Evolutionary conservation across 1,139 yeast genomes (phyloP).

Genomic region (Yamadazyma diddensiae): DNA sequence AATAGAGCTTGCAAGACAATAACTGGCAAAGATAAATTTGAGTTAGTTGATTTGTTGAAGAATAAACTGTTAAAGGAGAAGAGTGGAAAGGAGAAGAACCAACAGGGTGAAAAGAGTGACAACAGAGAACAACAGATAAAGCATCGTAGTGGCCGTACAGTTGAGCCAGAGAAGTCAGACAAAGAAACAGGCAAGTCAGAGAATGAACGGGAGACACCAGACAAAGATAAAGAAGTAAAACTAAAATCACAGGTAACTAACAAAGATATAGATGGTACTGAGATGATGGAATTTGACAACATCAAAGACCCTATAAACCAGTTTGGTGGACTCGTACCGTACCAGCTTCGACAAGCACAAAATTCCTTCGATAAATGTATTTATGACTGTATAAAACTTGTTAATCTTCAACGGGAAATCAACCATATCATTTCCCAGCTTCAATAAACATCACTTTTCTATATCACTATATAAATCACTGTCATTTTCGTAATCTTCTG

Average conservation of each 20-base stretch:
- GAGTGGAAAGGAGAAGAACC: too few species aligned
- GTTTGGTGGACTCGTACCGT: conserved; percentile 51
- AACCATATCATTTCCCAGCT: neutral
- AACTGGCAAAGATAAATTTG: conserved; percentile 9
- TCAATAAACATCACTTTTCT: conserved; percentile 13
- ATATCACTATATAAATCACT: conserved; percentile 48
- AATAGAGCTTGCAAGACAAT: conserved; percentile 25
- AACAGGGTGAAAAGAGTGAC: too few species aligned
- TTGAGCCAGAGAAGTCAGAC: too few species aligned
- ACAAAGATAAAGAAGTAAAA: neutral
- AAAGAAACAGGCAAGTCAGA: too few species aligned
- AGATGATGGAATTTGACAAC: too few species aligned
- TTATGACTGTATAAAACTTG: conserved; percentile 22
- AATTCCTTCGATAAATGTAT: conserved; percentile 30
- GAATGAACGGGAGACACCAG: too few species aligned
- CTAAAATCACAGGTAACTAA: too few species aligned
- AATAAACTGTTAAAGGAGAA: too few species aligned
- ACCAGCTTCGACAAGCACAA: conserved; percentile 41
- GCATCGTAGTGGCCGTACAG: too few species aligned
- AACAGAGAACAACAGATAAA: too few species aligned
- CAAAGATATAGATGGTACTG: too few species aligned
- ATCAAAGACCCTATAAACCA: conserved; percentile 44
- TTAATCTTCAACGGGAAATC: conserved; percentile 23
- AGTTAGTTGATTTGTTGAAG: conserved; percentile 13
- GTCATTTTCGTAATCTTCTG: conserved; percentile 48